Evolutionary conservation across 345 rosid genomes (phyloP).

Genomic region (Citrus maxima): DNA sequence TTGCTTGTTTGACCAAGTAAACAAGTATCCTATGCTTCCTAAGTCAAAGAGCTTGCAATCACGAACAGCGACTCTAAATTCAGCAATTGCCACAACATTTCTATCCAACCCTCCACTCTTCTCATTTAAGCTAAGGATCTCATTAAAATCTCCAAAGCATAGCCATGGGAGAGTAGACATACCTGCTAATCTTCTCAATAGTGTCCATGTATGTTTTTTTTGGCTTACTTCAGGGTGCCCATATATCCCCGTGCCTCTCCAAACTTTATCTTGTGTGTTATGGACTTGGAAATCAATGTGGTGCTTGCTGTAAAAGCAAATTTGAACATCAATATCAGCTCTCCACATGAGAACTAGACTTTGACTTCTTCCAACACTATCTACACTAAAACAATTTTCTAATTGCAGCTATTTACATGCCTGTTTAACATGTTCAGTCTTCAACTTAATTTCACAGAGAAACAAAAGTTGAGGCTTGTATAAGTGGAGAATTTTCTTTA

Average conservation of each 20-base stretch:
- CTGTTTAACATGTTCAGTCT: fast-evolving
- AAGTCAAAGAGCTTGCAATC: neutral
- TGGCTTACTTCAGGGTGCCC: too few relatives aligned
- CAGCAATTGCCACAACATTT: neutral
- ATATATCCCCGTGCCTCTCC: neutral
- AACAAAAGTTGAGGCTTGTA: neutral
- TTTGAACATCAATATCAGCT: too few relatives aligned
- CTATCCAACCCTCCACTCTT: neutral
- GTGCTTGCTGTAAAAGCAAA: too few relatives aligned
- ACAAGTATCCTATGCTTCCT: neutral
- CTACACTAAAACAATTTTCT: too few relatives aligned
- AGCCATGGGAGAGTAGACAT: too few relatives aligned
- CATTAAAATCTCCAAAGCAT: neutral
- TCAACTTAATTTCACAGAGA: neutral
- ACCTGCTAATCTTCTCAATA: too few relatives aligned
- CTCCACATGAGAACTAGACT: too few relatives aligned
- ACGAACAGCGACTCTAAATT: neutral
- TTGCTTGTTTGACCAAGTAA: neutral
- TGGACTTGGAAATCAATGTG: neutral
- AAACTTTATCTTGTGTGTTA: too few relatives aligned
- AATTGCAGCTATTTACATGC: neutral
- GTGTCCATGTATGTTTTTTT: neutral
- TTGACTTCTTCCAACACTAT: neutral
- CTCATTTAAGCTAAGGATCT: neutral
- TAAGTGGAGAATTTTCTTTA: too few relatives aligned